Base-by-base conservation (phyloP, 1,284 basidiomycete genomes). In the Lignosus rhinocerotis region DNA sequence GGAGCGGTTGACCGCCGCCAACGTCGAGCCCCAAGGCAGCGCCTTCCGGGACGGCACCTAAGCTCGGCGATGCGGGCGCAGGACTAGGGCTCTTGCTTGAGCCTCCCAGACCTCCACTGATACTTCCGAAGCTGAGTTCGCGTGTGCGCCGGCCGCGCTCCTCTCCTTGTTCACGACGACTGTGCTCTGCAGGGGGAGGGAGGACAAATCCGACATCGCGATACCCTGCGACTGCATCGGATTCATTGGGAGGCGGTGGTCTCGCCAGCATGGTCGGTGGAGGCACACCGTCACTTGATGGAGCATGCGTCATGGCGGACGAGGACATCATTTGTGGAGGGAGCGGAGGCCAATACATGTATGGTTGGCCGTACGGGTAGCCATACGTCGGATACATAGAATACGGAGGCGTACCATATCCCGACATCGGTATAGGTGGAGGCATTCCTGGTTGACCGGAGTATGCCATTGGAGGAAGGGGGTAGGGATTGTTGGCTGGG, bases 101-200 rank as follows among this genome's bases (percentile, higher is more conserved):
- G 31, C 62, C 68, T 11, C 72, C 63, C 17, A 67, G 17, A 25
- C 45, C 56, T 8, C 34, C 60, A 17, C 72, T 70, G 53, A 85
- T 77, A 58, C 79, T 83, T 7, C 85, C 85, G 66, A 86, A 85
- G n/a, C 81, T 73, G 21, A 81, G 71, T 55, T 74, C 69, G 36
- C 66, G 61, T 32, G 58, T 56, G 9, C 65, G 58, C 46, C 68
- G 63, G 6, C 60, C 66, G 11, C 65, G 58, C 49, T 65, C 66
- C 25, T 49, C 62, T 41, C 19, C 53, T 42, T 51, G 46, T 3
- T 53, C 57, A 6, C 21, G 43, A 11, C 32, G 58, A 5, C 25
- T 55, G 19, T 55, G 52, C 38, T 58, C 53, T 3, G 59, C 58
- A 16, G 63, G 56, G 19, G 66, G 55, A 12, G 67, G 66, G 16